These are phyloP conservation scores for Heliosperma pusillum DNA, from an alignment of 148 eudicot genomes.

Conservation along the genomic window DNA sequence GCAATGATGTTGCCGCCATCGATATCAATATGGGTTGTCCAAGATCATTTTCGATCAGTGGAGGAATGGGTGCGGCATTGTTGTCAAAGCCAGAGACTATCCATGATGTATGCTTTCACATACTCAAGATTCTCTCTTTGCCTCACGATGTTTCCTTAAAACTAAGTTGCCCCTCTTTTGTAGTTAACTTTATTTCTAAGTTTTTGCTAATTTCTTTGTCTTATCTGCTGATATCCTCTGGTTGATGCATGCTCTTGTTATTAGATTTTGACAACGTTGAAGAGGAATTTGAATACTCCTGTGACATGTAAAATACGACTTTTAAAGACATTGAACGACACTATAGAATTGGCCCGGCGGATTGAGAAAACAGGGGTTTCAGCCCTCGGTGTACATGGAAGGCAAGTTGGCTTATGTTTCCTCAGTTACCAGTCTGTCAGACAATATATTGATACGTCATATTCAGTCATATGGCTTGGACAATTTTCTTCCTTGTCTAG, in stretches of 20 bases:
- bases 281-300: conserved; percentile 67
- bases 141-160: not conserved
- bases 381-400: conserved; percentile 91
- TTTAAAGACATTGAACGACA: conserved; percentile 49
- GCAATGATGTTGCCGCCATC: conserved; percentile 83
- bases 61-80: conserved; percentile 95
- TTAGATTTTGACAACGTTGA: conserved; percentile 74
- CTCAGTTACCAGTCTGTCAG: not conserved
- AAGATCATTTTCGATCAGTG: conserved; percentile 75
- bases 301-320: conserved; percentile 87
- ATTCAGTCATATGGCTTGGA: not conserved
- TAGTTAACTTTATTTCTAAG: not conserved
- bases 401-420: conserved; percentile 33
- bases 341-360: conserved; percentile 74
- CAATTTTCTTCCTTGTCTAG: no score
- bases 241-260: conserved; percentile 13
- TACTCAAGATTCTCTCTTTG: not conserved
- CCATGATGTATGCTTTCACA: conserved; percentile 58
- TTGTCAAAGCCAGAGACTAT: conserved; percentile 74
- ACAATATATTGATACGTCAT: not conserved
- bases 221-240: not conserved
- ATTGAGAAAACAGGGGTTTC: conserved; percentile 88
- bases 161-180: not conserved
- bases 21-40: conserved; percentile 96
- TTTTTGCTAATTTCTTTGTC: not conserved